Evolutionary conservation across 495 filamentous ascomycete genomes (phyloP).

Genomic region (Podospora pseudopauciseta): DNA sequence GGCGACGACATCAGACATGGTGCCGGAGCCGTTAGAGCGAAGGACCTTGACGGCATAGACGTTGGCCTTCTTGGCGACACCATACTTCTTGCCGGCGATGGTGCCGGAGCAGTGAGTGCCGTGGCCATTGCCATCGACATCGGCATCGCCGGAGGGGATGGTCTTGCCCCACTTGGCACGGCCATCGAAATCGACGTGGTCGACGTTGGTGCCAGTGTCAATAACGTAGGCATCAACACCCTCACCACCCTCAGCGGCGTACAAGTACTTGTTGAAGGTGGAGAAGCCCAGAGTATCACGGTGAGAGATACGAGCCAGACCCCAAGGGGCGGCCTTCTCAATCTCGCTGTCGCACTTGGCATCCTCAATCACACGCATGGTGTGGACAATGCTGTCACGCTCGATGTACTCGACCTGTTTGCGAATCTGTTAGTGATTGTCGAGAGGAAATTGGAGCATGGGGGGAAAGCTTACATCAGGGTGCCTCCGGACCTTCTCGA

Average conservation of each 20-base stretch:
- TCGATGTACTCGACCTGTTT: slow-evolving; percentile 94
- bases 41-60: slow-evolving; percentile 98
- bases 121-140: slow-evolving; percentile 96
- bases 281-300: slow-evolving; percentile 80
- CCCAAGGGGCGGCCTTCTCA: slow-evolving; percentile 96
- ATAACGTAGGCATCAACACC: slow-evolving; percentile 99
- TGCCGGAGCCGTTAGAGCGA: slow-evolving; percentile 92
- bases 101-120: slow-evolving; percentile 99
- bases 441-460: neutral
- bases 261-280: slow-evolving; percentile 97
- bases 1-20: slow-evolving; percentile 98
- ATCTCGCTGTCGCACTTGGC: slow-evolving; percentile 43
- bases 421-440: slow-evolving; percentile 15
- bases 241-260: slow-evolving; percentile 84
- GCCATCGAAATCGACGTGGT: slow-evolving; percentile 96
- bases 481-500: slow-evolving; percentile 91
- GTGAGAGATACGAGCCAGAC: slow-evolving; percentile 95
- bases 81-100: slow-evolving; percentile 95
- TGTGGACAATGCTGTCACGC: slow-evolving; percentile 86
- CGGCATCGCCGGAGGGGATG: slow-evolving; percentile 75
- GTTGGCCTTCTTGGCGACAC: slow-evolving; percentile 98
- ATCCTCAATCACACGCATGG: slow-evolving; percentile 48
- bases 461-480: slow-evolving; percentile 77
- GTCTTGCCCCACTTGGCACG: slow-evolving; percentile 97
- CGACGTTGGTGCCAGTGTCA: slow-evolving; percentile 90